These are phyloP conservation scores for Mycena maculata DNA, from an alignment of 768 basidiomycete species.

Conservation along the genomic window DNA sequence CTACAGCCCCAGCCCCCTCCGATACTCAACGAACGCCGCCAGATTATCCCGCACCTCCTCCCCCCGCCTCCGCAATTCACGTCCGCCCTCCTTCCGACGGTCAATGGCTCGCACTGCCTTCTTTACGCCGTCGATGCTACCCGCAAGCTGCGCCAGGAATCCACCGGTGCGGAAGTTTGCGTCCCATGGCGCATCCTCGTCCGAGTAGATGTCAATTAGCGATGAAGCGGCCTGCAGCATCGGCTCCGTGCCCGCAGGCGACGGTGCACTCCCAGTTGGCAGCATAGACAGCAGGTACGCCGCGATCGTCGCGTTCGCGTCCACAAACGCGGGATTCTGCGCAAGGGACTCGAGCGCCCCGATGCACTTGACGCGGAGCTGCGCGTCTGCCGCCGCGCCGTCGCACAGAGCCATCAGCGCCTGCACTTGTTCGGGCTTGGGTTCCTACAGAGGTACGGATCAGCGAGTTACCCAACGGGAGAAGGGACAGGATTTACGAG, in stretches of 20 bases:
- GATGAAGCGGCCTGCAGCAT: constrained; percentile 84
- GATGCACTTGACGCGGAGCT: constrained; percentile 79
- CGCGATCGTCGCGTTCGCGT: constrained; percentile 79
- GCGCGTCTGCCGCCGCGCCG: constrained; percentile 61
- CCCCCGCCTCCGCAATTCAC: constrained; percentile 72
- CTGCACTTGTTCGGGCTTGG: constrained; percentile 69
- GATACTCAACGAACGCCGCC: constrained; percentile 79
- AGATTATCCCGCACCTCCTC: constrained; percentile 85
- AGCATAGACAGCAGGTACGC: constrained; percentile 75
- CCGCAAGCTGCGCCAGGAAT: constrained; percentile 65
- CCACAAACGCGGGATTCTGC: constrained; percentile 69
- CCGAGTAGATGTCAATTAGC: constrained; percentile 93
- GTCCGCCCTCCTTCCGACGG: constrained; percentile 71
- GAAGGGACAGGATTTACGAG: no score
- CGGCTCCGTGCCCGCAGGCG: constrained; percentile 69
- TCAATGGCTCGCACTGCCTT: constrained; percentile 75
- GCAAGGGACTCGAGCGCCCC: constrained; percentile 90
- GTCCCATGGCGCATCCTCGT: constrained; percentile 85
- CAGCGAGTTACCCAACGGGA: no score
- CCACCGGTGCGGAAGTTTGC: constrained; percentile 76
- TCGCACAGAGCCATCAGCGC: constrained; percentile 74
- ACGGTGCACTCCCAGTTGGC: constrained; percentile 53
- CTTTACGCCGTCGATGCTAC: constrained; percentile 71
- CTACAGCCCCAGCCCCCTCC: constrained; percentile 64
- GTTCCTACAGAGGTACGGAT: no score